Evolutionary conservation across 73 alveolate genomes (phyloP).

Genomic region (Symbiodinium natans): DNA sequence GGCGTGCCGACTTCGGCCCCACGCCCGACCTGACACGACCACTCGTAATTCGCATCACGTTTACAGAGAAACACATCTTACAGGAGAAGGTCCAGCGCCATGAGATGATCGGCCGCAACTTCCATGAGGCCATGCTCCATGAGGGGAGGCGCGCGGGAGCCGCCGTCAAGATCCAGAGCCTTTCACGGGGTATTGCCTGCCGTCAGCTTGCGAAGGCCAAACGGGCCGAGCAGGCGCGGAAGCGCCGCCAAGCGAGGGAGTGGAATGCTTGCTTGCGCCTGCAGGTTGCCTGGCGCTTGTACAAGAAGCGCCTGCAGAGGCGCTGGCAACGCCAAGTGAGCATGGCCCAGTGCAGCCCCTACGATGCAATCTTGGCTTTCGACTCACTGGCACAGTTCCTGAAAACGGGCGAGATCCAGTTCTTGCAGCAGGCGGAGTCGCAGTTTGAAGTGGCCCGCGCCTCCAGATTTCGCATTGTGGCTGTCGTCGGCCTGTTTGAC

Average conservation of each 20-base stretch:
- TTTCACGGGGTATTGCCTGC: neutral
- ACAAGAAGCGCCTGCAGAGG: neutral
- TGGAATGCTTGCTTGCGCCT: neutral
- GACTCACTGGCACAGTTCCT: constrained; percentile 24
- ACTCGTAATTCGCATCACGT: neutral
- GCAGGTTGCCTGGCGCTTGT: neutral
- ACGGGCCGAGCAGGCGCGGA: neutral
- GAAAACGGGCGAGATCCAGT: neutral
- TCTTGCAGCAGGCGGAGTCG: constrained; percentile 43
- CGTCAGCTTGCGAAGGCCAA: neutral
- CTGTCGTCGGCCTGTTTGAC: constrained; percentile 42
- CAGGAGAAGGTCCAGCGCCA: neutral
- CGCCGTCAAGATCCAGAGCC: neutral
- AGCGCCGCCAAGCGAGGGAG: neutral
- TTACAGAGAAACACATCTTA: neutral
- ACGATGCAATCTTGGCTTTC: constrained; percentile 41
- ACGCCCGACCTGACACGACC: neutral
- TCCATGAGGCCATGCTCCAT: neutral
- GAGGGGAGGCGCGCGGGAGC: neutral
- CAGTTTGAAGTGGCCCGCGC: neutral
- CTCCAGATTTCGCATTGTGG: constrained; percentile 11
- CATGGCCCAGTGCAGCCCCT: neutral
- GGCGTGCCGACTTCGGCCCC: neutral
- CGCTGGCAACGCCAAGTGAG: neutral
- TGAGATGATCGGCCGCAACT: too few relatives aligned